A percentile compares a stretch with the other conserved stretches of the same genome.
These are phyloP conservation scores for Pseudogymnoascus sp. DNA, from an alignment of 2,329 filamentous ascomycete genomes.

Conservation along the genomic window DNA sequence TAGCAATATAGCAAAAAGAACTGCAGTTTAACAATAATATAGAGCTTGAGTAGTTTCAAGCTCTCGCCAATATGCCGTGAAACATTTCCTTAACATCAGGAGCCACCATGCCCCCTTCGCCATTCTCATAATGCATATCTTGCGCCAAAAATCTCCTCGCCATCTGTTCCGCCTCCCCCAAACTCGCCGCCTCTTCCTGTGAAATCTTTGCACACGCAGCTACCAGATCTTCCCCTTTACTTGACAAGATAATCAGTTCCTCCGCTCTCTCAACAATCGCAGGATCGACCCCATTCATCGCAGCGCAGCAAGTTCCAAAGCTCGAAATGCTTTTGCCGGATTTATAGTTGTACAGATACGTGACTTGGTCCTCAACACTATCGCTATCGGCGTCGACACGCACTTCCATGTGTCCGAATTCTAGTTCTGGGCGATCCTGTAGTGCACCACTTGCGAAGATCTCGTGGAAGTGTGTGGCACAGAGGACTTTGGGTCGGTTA, in stretches of 20 bases:
- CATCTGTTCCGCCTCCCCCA: slow-evolving; percentile 60
- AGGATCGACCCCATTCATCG: slow-evolving; percentile 73
- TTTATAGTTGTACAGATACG: slow-evolving; percentile 66
- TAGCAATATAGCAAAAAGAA: neutral
- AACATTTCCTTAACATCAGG: slow-evolving; percentile 25
- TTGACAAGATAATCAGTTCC: slow-evolving; percentile 60
- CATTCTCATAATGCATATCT: slow-evolving; percentile 22
- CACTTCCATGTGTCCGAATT: slow-evolving; percentile 68
- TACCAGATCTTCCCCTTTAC: slow-evolving; percentile 69
- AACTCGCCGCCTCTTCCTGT: slow-evolving; percentile 52
- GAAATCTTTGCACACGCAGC: slow-evolving; percentile 64
- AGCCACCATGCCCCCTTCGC: neutral
- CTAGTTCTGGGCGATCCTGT: slow-evolving; percentile 40
- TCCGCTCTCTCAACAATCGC: slow-evolving; percentile 70
- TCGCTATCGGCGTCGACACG: slow-evolving; percentile 47
- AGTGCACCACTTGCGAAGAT: slow-evolving; percentile 63
- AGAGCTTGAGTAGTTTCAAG: neutral
- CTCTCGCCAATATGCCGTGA: slow-evolving; percentile 18
- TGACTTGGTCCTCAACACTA: slow-evolving; percentile 55
- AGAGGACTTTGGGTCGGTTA: slow-evolving; percentile 50
- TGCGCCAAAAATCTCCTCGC: slow-evolving; percentile 51
- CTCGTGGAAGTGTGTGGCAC: slow-evolving; percentile 62
- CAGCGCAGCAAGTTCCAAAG: slow-evolving; percentile 80
- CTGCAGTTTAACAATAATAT: neutral
- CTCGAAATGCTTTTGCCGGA: slow-evolving; percentile 68